Base-by-base conservation (phyloP, 2,329 filamentous ascomycete species). In the Neocucurbitaria cava region DNA sequence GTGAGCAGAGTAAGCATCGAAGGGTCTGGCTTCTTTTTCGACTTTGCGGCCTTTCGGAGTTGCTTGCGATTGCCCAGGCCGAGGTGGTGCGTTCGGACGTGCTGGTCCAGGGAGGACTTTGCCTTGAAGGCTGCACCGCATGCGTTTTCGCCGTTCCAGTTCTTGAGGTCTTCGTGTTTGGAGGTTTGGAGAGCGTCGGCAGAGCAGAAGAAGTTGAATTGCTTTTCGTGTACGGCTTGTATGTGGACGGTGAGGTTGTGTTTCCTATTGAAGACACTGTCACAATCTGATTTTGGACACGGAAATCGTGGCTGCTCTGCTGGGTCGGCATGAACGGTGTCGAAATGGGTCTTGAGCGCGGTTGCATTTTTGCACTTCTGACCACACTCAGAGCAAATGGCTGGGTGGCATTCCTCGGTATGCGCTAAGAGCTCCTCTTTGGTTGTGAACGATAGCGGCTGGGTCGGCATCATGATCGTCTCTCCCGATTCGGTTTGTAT, bases 181-280 rank as follows among this genome's bases (percentile, higher is more conserved):
- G 79, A 82, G 5, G 77, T 72, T 8, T 77, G 79, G 1, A 92
- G 77, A 62, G 89, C 85, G 10, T 87, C 83, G 43, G 87, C 77
- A 15, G 91, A 91, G 68, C 94, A 97, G n/a, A 91, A 81, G 69
- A 91, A 97, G 9, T 87, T 87, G 55, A 80, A 83, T 61, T 87
- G 79, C 17, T 91, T 89, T 61, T 92, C 84, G 70, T 97, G 94
- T 0, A 89, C 87, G 10, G 85, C 88, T 52, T 89, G 87, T 49
- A 94, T 81, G 70, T 98, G 94, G 0, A 88, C 85, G 15, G 88
- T 90, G 46, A 96, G 82, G 66, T 96, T 97, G n/a, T 89, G 89
- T 57, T 85, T 87, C 70, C 89, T 90, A 17, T 91, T 93, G 75
- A 97, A 97, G 49, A 82, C 85, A 69, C 90, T 91, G 50, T 79